Evolutionary conservation across 2,329 filamentous ascomycete species (phyloP).

Genomic region (Claviceps sorghi): DNA sequence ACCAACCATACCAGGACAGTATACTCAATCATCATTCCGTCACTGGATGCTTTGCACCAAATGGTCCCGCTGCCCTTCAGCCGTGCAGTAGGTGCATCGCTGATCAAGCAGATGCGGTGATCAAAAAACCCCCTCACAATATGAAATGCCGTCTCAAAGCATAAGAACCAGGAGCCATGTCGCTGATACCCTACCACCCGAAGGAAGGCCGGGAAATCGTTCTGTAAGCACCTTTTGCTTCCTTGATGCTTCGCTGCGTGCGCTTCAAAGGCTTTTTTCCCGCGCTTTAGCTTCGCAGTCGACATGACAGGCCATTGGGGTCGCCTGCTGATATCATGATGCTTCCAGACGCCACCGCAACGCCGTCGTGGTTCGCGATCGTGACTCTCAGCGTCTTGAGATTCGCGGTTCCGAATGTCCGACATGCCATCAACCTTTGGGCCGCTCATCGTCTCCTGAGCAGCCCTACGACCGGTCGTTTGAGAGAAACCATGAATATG

Average conservation of each 20-base stretch:
- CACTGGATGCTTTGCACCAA: background rate
- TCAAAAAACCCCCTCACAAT: background rate
- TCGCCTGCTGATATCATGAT: background rate
- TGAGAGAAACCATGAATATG: conserved; percentile 44
- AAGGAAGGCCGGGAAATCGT: conserved; percentile 66
- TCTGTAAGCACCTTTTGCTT: conserved; percentile 43
- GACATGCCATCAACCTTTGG: conserved; percentile 68
- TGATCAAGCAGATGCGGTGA: background rate
- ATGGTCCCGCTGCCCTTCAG: background rate
- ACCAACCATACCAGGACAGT: too few species aligned
- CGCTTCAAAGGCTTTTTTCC: background rate
- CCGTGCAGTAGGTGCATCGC: background rate
- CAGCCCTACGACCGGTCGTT: conserved; percentile 31
- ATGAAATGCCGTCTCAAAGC: background rate
- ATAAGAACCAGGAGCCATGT: conserved; percentile 27
- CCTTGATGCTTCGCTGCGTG: background rate
- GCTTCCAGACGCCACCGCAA: conserved; percentile 68
- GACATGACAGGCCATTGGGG: background rate
- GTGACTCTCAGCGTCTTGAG: conserved; percentile 67
- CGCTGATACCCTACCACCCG: conserved; percentile 61
- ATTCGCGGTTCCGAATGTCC: conserved; percentile 73
- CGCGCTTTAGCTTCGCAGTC: background rate
- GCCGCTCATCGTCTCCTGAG: conserved; percentile 30
- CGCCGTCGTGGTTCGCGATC: conserved; percentile 83
- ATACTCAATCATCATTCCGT: too few species aligned